phyloP scores from a whole-genome alignment of 2,329 filamentous ascomycete species.

The Fusarium sp. region DNA sequence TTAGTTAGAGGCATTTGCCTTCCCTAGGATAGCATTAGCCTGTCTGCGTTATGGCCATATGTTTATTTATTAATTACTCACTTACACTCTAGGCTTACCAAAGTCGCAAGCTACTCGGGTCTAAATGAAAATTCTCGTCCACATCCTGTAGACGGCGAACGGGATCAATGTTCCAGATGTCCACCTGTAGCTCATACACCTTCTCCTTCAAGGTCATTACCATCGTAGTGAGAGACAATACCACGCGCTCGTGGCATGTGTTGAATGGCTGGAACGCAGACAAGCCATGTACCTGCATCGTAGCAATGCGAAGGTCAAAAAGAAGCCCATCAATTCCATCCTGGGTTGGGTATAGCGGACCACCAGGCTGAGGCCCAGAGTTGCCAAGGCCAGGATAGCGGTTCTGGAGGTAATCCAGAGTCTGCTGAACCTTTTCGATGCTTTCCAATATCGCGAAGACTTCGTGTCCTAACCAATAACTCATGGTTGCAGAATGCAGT shows the following conservation, averaged over 20 bases:
- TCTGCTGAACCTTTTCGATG: neutral
- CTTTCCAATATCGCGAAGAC: neutral
- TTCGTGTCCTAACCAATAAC: neutral
- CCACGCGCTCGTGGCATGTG: neutral
- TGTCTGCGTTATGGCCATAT: too few species aligned
- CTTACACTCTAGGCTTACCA: neutral
- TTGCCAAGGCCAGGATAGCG: neutral
- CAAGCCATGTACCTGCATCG: neutral
- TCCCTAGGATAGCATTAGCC: too few species aligned
- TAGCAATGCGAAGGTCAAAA: neutral
- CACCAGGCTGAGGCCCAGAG: neutral
- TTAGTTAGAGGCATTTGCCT: too few species aligned
- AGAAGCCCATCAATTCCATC: neutral
- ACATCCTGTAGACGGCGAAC: neutral
- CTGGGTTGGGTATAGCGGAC: neutral
- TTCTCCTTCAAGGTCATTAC: neutral
- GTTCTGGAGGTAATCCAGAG: too few species aligned
- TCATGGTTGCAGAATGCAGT: neutral
- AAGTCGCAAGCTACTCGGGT: neutral
- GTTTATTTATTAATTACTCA: too few species aligned
- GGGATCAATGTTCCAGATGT: neutral
- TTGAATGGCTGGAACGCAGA: neutral
- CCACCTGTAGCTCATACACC: neutral
- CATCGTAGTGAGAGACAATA: neutral
- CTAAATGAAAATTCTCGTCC: rapidly evolving